Evolutionary conservation across 2,329 filamentous ascomycete species (phyloP).

Genomic region (Xylariomycetidae sp.): DNA sequence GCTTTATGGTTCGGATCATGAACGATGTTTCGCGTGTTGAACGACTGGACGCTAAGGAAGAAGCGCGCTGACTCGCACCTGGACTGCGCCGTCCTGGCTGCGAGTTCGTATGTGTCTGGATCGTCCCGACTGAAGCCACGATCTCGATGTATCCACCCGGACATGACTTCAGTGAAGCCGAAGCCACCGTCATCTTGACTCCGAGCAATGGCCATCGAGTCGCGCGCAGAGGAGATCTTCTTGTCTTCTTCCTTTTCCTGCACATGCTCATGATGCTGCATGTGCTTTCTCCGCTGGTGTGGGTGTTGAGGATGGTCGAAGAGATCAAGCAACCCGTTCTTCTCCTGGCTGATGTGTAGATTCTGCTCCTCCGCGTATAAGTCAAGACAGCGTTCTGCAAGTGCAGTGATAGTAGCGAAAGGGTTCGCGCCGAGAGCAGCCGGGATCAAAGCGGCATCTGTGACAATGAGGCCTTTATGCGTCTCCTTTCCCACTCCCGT

Average conservation of each 20-base stretch:
- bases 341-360: constrained; percentile 39
- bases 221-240: constrained; percentile 30
- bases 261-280: constrained; percentile 13
- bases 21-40: constrained; percentile 43
- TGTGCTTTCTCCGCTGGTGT: constrained; percentile 13
- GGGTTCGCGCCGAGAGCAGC: constrained; percentile 60
- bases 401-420: constrained; percentile 61
- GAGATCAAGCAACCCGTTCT: constrained; percentile 45
- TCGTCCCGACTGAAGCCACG: constrained; percentile 36
- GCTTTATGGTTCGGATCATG: constrained; percentile 42
- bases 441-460: constrained; percentile 57
- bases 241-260: constrained; percentile 28
- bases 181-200: constrained; percentile 43
- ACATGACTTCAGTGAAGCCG: constrained; percentile 60
- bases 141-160: constrained; percentile 50
- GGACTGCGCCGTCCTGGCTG: constrained; percentile 45
- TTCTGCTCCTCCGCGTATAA: constrained; percentile 35
- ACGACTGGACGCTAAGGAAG: constrained; percentile 52
- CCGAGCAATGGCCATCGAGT: constrained; percentile 36
- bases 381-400: constrained; percentile 59
- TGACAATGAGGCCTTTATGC: constrained; percentile 53
- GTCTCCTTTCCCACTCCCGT: constrained; percentile 43
- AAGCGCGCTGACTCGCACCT: constrained; percentile 51
- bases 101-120: constrained; percentile 46
- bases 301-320: constrained; percentile 44